Base-by-base conservation (phyloP, 129 eudicot species). In the Oenanthe sinensis region DNA sequence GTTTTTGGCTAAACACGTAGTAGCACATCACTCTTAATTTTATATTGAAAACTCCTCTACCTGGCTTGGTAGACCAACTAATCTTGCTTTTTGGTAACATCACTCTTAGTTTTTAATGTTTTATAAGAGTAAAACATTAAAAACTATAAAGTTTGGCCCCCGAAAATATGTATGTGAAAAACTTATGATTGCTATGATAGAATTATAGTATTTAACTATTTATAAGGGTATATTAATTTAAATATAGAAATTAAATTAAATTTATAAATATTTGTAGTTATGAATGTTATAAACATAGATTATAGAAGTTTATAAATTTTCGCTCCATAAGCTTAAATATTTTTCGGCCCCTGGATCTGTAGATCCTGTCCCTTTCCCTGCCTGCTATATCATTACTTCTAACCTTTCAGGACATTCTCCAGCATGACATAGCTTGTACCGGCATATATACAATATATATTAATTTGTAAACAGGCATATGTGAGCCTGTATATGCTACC, bases 11-110 rank as follows among this genome's bases (percentile, higher is more conserved):
- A 40, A 71, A 71, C 47, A 14, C 24, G 3, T 71, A 36, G n/a
- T 71, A 33, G 49, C 78, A 48, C 13, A 12, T 75, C 36, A 49
- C 19, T 36, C 5, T 6, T 37, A 16, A 14, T 8, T 37, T 15
- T 15, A 20, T 26, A 5, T 45, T 49, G 30, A 48, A 47, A 42
- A 6, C 26, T 1, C 12, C 75, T 71, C 3, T 24, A 75, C 48
- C 78, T 75, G 48, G 6, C 78, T 74, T 16, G 30, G 20, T 30
- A 39, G 67, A 36, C 44, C 45, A 20, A 36, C 13, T 22, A 48
- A 52, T 50, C 33, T 76, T 28, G 22, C 65, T 46, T 75, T 42
- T 48, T 70, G 75, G 65, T n/a, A n/a, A n/a, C n/a, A n/a, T n/a
- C n/a, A n/a, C n/a, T n/a, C n/a, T n/a, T n/a, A n/a, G 15, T 48